Conservation (phyloP, 179 eudicot genomes). For the Spergularia azorica region DNA sequence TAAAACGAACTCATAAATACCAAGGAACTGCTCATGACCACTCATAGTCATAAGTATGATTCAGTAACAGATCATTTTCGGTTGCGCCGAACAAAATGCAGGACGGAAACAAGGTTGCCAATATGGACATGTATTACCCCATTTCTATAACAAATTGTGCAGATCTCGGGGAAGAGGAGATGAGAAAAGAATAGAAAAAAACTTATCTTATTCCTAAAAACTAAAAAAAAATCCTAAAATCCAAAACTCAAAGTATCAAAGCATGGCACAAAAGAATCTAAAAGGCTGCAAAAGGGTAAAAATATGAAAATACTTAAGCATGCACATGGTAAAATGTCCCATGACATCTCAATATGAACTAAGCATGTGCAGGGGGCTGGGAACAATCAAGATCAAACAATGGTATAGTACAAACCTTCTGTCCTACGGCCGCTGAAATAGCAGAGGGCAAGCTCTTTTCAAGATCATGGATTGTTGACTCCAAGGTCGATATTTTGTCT, state of each 20-base stretch:
- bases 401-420: slow-evolving; percentile 35
- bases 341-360: slow-evolving; percentile 1
- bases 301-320: not conserved
- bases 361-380: not conserved
- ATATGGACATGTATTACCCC: not conserved
- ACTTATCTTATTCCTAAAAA: not conserved
- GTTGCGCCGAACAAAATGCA: not conserved
- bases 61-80: not conserved
- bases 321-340: not conserved
- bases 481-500: slow-evolving; percentile 51
- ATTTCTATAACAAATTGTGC: not conserved
- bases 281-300: not conserved
- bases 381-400: not conserved
- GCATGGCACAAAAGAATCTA: not conserved
- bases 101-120: not conserved
- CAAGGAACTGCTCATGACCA: not conserved
- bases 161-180: not conserved
- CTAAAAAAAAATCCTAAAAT: not conserved
- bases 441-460: slow-evolving; percentile 46
- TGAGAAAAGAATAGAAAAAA: not conserved
- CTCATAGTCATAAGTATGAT: not conserved
- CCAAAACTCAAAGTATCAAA: not conserved
- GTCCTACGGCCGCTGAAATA: slow-evolving; percentile 30
- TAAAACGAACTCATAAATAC: not conserved
- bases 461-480: slow-evolving; percentile 56